Percentiles rank a stretch among this genome's conserved stretches.
phyloP scores from a whole-genome alignment of 2,329 filamentous ascomycete species.

The Penicillium glabrum region DNA sequence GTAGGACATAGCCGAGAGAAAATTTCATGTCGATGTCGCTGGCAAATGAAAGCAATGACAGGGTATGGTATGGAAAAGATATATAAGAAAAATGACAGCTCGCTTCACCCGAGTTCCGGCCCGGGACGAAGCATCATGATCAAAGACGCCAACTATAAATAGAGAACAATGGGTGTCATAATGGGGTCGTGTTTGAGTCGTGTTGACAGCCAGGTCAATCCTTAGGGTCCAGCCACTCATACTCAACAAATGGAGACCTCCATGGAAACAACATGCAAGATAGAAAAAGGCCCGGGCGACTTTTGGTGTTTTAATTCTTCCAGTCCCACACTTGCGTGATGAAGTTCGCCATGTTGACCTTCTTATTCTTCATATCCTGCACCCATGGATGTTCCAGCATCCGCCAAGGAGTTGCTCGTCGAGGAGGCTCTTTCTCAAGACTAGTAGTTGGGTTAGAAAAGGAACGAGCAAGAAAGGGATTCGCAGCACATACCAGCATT shows the following conservation, averaged over 20 bases:
- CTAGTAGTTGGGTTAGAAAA: constrained; percentile 48
- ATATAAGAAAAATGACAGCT: not conserved
- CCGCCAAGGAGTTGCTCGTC: constrained; percentile 91
- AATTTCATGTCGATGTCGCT: constrained; percentile 9
- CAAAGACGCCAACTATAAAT: constrained; percentile 8
- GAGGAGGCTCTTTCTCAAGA: constrained; percentile 85
- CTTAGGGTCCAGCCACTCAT: constrained; percentile 27
- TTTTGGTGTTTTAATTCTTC: constrained; percentile 59
- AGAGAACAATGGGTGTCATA: constrained; percentile 1
- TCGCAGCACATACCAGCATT: constrained; percentile 74
- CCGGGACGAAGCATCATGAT: constrained; percentile 14
- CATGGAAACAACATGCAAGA: not conserved
- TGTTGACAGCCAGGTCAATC: constrained; percentile 31
- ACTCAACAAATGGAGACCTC: constrained; percentile 6
- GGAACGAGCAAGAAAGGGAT: not conserved
- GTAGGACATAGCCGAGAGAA: constrained; percentile 14
- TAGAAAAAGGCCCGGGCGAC: not conserved
- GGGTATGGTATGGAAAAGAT: constrained; percentile 24
- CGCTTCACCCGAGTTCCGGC: constrained; percentile 21
- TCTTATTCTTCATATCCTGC: constrained; percentile 90
- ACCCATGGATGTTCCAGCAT: constrained; percentile 99
- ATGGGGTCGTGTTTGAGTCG: constrained; percentile 14
- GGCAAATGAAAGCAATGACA: constrained; percentile 13
- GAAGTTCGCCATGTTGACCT: constrained; percentile 96
- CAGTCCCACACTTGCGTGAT: constrained; percentile 95